These are phyloP conservation scores for Plasmodium gonderi DNA, from an alignment of 169 alveolate genomes.

Conservation along the genomic window DNA sequence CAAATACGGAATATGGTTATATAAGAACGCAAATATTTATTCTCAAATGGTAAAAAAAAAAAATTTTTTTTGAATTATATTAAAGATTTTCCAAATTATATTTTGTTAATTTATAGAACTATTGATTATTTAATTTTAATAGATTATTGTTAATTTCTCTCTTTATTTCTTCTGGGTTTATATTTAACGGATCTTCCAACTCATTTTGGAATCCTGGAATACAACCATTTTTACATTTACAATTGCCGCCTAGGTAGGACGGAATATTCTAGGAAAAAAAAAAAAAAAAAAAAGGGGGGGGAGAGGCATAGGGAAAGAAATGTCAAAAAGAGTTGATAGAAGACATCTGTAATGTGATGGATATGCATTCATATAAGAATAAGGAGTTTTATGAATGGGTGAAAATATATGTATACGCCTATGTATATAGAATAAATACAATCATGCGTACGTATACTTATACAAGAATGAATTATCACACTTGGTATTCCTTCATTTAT, in stretches of 20 bases:
- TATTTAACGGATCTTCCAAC: constrained; percentile 5
- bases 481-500: too few relatives aligned
- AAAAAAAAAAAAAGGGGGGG: neutral
- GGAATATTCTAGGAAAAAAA: constrained; percentile 36
- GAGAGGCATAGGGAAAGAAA: too few relatives aligned
- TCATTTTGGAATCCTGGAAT: constrained; percentile 61
- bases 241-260: constrained; percentile 43
- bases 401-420: neutral
- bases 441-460: neutral
- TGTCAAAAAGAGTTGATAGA: too few relatives aligned
- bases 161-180: constrained; percentile 42
- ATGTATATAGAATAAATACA: neutral
- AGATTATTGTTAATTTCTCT: constrained; percentile 41
- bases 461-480: too few relatives aligned
- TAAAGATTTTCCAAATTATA: neutral
- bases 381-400: neutral
- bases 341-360: too few relatives aligned
- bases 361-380: neutral
- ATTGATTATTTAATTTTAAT: constrained; percentile 7
- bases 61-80: neutral
- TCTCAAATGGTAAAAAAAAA: constrained; percentile 2
- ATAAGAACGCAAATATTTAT: neutral
- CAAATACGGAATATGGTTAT: neutral
- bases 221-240: constrained; percentile 62
- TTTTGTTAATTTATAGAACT: neutral